Evolutionary conservation across 345 rosid genomes (phyloP), one percentile per base, ranked within the genome.

Genomic region (Melaleuca alternifolia): DNA sequence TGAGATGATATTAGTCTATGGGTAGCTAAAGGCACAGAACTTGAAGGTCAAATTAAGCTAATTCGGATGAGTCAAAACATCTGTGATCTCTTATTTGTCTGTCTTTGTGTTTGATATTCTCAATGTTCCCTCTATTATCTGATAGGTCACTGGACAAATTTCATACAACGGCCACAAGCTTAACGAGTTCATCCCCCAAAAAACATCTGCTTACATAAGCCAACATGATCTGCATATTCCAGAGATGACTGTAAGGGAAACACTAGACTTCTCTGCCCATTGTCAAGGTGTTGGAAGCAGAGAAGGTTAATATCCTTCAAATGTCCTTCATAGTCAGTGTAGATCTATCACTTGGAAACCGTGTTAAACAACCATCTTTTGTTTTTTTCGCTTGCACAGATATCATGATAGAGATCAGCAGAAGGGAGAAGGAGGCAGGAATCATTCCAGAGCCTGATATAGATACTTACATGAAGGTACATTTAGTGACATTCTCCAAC

Each of bases 381-480:
- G 2, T 28, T 54, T 56, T 37, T 61, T 54, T 14, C 26, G 79
- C 13, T 44, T 53, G 5, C 53, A 61, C 84, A 91, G 93, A 92
- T 14, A 88, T 89, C 24, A 86, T 91, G 91, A 59, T 83, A 88
- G 93, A 93, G 84, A 87, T 92, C 26, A 89, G 87, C 52, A 91
- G 86, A 86, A 90, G 91, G 52, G 95, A 92, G 89, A 93, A 89
- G 82, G 87, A 87, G 86, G 91, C 89, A 56, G 92, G 92, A 51
- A 90, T 92, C 61, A 54, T 90, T 51, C 94, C 94, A 5, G 92
- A 92, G 85, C 92, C 89, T 26, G 91, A 90, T 46, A 87, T 91
- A 50, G 92, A 93, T 77, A 84, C 90, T 46, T 93, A 90, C 85
- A 90, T 91, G 92, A 91, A 91, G 94, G 93, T 93, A 82, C 20